Conservation (phyloP, 176 grass and related monocot species). For the Oryza nivara region DNA sequence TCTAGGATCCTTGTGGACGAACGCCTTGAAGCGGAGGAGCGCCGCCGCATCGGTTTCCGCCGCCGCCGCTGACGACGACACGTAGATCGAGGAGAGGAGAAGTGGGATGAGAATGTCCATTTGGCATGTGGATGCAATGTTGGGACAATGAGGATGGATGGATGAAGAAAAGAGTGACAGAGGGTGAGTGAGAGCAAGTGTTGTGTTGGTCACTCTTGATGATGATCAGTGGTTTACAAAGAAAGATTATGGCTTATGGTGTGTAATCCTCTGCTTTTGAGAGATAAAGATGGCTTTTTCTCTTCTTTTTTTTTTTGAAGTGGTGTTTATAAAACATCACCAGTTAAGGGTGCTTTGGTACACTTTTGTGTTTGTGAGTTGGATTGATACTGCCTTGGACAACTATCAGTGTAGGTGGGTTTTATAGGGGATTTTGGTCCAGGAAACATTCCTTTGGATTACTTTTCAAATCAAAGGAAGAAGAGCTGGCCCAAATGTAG, state of each 20-base stretch:
- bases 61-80: not conserved
- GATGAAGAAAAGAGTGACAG: not conserved
- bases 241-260: slow-evolving; percentile 12
- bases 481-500: no score
- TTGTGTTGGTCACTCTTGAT: not conserved
- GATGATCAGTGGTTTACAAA: slow-evolving; percentile 11
- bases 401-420: no score
- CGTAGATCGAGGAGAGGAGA: slow-evolving; percentile 36
- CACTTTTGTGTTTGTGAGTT: not conserved
- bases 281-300: slow-evolving; percentile 3
- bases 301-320: no score
- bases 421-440: not conserved
- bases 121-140: slow-evolving; percentile 25
- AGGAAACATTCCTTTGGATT: slow-evolving; percentile 5
- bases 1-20: slow-evolving; percentile 50
- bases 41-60: slow-evolving; percentile 45
- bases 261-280: slow-evolving; percentile 19
- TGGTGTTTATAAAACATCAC: not conserved
- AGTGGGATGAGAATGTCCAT: slow-evolving; percentile 53
- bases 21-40: slow-evolving; percentile 76
- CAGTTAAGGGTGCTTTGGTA: not conserved
- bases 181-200: not conserved
- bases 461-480: not conserved
- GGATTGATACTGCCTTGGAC: not conserved
- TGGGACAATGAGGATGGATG: not conserved